Conservation (phyloP, 371 early-diverging fungal species). For the Mucor mucedo region DNA sequence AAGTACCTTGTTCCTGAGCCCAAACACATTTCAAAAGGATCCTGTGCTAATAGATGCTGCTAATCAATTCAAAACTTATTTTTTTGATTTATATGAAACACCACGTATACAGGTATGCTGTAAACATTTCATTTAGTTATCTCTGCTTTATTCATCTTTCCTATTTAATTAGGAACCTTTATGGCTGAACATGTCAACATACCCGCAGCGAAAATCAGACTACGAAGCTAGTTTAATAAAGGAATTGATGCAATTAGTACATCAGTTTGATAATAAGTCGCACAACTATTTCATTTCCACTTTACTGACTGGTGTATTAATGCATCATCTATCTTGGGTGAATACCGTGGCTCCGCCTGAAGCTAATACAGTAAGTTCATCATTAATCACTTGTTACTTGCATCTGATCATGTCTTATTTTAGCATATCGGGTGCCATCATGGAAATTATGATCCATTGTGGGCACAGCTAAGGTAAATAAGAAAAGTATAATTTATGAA, state of each 20-base stretch:
- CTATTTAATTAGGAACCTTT: slow-evolving; percentile 54
- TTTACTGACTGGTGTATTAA: slow-evolving; percentile 58
- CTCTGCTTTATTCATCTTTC: not conserved
- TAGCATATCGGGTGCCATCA: slow-evolving; percentile 49
- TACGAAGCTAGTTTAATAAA: slow-evolving; percentile 55
- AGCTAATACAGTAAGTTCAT: slow-evolving; percentile 33
- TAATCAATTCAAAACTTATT: slow-evolving; percentile 53
- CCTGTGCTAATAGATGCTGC: slow-evolving; percentile 53
- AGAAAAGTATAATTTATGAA: not conserved
- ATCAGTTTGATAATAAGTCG: slow-evolving; percentile 45
- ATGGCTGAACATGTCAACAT: slow-evolving; percentile 72
- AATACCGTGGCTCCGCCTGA: slow-evolving; percentile 65
- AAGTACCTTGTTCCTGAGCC: slow-evolving; percentile 37
- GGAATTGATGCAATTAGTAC: slow-evolving; percentile 57
- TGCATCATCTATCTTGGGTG: slow-evolving; percentile 70
- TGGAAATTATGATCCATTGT: slow-evolving; percentile 69
- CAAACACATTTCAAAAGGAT: slow-evolving; percentile 61
- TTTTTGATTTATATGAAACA: slow-evolving; percentile 59
- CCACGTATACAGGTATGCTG: slow-evolving; percentile 65
- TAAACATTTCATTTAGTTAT: too few relatives aligned
- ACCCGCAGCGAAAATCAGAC: slow-evolving; percentile 56
- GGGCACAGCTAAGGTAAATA: slow-evolving; percentile 66
- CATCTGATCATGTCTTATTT: slow-evolving; percentile 4
- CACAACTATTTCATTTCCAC: slow-evolving; percentile 58
- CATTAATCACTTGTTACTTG: not conserved